Evolutionary conservation across 1,284 basidiomycete species (phyloP).

Genomic region (Mycena sp.): DNA sequence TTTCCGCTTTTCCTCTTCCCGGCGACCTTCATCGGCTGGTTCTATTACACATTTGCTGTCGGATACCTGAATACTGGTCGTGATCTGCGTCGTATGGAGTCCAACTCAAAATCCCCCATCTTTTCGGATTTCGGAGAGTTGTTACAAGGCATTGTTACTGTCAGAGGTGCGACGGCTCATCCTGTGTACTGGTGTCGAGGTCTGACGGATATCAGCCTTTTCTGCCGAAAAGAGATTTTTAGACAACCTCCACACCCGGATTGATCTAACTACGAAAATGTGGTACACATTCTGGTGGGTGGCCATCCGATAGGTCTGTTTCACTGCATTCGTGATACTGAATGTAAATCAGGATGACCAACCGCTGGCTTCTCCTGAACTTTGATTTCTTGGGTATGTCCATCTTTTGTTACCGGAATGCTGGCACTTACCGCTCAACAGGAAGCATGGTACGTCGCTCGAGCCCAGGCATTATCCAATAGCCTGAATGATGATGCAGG

Average conservation of each 20-base stretch:
- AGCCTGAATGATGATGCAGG: slow-evolving; percentile 9
- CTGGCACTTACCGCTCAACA: not conserved
- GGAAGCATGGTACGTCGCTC: slow-evolving; percentile 10
- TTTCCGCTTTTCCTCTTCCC: slow-evolving; percentile 81
- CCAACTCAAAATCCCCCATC: slow-evolving; percentile 75
- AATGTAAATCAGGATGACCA: slow-evolving; percentile 75
- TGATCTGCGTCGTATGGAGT: slow-evolving; percentile 83
- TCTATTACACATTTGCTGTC: slow-evolving; percentile 72
- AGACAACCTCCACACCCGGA: slow-evolving; percentile 62
- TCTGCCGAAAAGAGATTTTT: slow-evolving; percentile 76
- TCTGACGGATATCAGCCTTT: slow-evolving; percentile 57
- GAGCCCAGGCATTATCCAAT: not conserved
- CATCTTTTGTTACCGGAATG: not conserved
- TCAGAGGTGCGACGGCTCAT: slow-evolving; percentile 13
- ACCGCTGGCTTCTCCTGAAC: slow-evolving; percentile 68
- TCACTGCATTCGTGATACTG: slow-evolving; percentile 47
- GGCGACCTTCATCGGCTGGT: slow-evolving; percentile 69
- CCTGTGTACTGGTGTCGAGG: not conserved
- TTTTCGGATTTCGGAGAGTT: slow-evolving; percentile 81
- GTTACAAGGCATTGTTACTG: slow-evolving; percentile 53
- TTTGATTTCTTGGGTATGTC: slow-evolving; percentile 70
- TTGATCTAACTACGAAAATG: slow-evolving; percentile 61
- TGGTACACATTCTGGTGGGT: slow-evolving; percentile 23
- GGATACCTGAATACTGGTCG: slow-evolving; percentile 82
- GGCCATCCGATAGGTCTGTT: not conserved